phyloP scores from a whole-genome alignment of 768 basidiomycete genomes.

The Suillus weaverae region DNA sequence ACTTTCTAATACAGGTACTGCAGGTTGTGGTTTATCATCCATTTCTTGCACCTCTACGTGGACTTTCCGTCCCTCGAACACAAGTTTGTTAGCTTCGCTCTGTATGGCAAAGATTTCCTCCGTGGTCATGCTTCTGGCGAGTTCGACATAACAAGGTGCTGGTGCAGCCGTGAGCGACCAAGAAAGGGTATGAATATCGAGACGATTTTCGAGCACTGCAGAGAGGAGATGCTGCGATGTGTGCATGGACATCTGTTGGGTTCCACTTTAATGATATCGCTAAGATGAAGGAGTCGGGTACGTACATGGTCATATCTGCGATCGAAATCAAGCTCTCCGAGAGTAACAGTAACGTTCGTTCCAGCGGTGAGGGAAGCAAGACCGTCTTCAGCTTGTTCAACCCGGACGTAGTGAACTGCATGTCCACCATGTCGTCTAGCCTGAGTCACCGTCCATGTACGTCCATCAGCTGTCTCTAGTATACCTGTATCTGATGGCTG shows the following conservation, averaged over 20 bases:
- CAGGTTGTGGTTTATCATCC: slow-evolving; percentile 36
- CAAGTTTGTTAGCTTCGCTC: slow-evolving; percentile 61
- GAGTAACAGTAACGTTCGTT: slow-evolving; percentile 48
- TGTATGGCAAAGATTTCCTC: slow-evolving; percentile 67
- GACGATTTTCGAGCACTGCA: slow-evolving; percentile 66
- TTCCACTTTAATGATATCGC: neutral
- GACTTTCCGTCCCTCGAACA: slow-evolving; percentile 66
- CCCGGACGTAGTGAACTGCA: slow-evolving; percentile 70
- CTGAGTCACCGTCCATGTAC: slow-evolving; percentile 58
- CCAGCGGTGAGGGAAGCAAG: slow-evolving; percentile 54
- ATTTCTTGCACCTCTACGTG: slow-evolving; percentile 77
- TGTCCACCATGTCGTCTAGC: slow-evolving; percentile 69
- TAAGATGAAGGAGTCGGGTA: slow-evolving; percentile 10
- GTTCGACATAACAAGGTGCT: slow-evolving; percentile 72
- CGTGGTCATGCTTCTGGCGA: slow-evolving; percentile 63
- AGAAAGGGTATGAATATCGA: slow-evolving; percentile 69
- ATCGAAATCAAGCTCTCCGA: slow-evolving; percentile 59
- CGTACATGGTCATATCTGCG: slow-evolving; percentile 75
- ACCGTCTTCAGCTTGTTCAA: slow-evolving; percentile 39
- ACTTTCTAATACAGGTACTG: slow-evolving; percentile 39
- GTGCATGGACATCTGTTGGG: slow-evolving; percentile 73
- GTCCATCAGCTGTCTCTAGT: slow-evolving; percentile 42
- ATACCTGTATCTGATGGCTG: slow-evolving; percentile 79
- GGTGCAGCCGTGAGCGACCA: slow-evolving; percentile 79
- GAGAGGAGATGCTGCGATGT: slow-evolving; percentile 84